Evolutionary conservation across 805 yeast species (phyloP).

Genomic region (Vanderwaltozyma polyspora): DNA sequence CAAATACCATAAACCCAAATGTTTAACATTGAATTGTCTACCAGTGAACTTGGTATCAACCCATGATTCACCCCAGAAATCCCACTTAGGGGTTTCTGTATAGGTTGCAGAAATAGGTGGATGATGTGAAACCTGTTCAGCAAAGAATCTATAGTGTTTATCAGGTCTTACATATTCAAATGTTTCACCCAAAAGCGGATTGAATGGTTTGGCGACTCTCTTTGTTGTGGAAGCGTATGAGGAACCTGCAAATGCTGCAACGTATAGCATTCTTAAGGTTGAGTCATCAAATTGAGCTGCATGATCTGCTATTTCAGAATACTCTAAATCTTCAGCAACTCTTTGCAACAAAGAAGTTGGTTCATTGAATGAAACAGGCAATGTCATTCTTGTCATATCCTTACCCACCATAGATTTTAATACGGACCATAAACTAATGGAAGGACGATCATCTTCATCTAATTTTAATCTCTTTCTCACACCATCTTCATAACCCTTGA

Average conservation of each 20-base stretch:
- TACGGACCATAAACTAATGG: conserved; percentile 85
- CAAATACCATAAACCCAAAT: conserved; percentile 83
- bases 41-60: conserved; percentile 86
- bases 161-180: conserved; percentile 88
- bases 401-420: conserved; percentile 90
- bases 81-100: conserved; percentile 85
- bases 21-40: conserved; percentile 85
- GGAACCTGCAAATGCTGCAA: conserved; percentile 88
- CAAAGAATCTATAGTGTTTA: conserved; percentile 66
- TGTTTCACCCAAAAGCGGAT: conserved; percentile 90
- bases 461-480: conserved; percentile 55
- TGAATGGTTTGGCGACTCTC: conserved; percentile 93
- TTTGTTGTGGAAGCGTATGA: conserved; percentile 87
- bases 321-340: conserved; percentile 91
- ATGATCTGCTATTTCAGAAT: conserved; percentile 59
- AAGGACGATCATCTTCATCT: conserved; percentile 80
- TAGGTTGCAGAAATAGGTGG: conserved; percentile 89
- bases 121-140: conserved; percentile 94
- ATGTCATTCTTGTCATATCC: conserved; percentile 91
- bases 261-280: conserved; percentile 68
- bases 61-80: conserved; percentile 85
- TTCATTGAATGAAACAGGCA: conserved; percentile 95
- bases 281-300: conserved; percentile 72
- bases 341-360: conserved; percentile 88
- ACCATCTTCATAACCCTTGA: conserved; percentile 75